A percentile compares a stretch with the other conserved stretches of the same genome.
Conservation (phyloP, 2,329 filamentous ascomycete genomes). For the Lasiodiplodia gonubiensis region DNA sequence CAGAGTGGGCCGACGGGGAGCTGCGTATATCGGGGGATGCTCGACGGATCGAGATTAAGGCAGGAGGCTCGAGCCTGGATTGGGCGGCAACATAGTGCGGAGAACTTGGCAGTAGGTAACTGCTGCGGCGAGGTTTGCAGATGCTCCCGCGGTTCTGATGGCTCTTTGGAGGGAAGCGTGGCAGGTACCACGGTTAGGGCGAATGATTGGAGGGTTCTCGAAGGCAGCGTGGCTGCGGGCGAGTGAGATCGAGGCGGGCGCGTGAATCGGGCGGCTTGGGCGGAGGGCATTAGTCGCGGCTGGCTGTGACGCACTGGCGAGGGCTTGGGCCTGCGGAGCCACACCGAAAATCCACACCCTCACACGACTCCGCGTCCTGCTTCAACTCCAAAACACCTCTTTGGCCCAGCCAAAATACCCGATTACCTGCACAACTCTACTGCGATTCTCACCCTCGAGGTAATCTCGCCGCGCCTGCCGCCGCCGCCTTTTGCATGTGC, state of each 20-base stretch:
- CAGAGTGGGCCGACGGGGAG: neutral
- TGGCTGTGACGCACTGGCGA: constrained; percentile 16
- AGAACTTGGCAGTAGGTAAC: constrained; percentile 9
- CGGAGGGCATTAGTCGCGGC: neutral
- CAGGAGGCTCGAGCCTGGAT: constrained; percentile 2
- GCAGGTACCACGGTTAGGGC: neutral
- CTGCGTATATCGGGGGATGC: constrained; percentile 7
- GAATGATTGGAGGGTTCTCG: constrained; percentile 3
- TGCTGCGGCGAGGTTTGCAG: neutral
- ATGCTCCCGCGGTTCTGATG: neutral
- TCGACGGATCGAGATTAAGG: constrained; percentile 5
- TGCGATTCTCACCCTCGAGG: constrained; percentile 2
- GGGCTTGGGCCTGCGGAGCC: neutral
- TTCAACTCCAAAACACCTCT: constrained; percentile 1
- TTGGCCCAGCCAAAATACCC: neutral
- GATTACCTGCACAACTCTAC: neutral
- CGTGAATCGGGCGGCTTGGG: constrained; percentile 7
- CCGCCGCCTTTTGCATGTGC: neutral
- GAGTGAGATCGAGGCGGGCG: neutral
- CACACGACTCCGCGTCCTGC: constrained; percentile 19
- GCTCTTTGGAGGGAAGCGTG: neutral
- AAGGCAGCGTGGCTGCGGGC: neutral
- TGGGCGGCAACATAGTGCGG: constrained; percentile 12
- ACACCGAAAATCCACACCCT: constrained; percentile 26
- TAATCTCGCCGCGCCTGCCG: neutral